A percentile compares a stretch with the other conserved stretches of the same genome.
Evolutionary conservation across 2,329 filamentous ascomycete species (phyloP).

Genomic region (Cercospora sojina): DNA sequence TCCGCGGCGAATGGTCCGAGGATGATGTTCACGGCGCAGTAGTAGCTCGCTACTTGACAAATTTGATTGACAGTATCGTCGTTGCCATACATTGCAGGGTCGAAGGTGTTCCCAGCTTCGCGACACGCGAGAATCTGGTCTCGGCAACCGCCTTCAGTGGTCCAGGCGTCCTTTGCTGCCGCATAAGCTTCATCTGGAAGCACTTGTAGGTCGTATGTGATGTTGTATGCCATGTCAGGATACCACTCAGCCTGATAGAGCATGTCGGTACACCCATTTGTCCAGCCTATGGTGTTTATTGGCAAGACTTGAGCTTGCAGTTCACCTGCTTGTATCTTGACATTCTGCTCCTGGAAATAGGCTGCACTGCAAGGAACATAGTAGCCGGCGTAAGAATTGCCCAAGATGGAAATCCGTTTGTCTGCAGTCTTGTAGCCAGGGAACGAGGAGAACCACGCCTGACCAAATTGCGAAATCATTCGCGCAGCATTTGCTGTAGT

Average conservation of each 20-base stretch:
- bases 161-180: slow-evolving; percentile 44
- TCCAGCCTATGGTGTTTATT: slow-evolving; percentile 62
- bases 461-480: slow-evolving; percentile 63
- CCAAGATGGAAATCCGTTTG: slow-evolving; percentile 25
- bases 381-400: slow-evolving; percentile 50
- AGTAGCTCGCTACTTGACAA: slow-evolving; percentile 40
- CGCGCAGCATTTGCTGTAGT: slow-evolving; percentile 25
- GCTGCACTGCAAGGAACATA: slow-evolving; percentile 64
- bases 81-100: slow-evolving; percentile 49
- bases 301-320: slow-evolving; percentile 50
- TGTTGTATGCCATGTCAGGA: slow-evolving; percentile 58
- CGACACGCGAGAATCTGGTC: slow-evolving; percentile 53
- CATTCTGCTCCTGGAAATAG: slow-evolving; percentile 60
- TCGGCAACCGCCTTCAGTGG: slow-evolving; percentile 51
- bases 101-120: slow-evolving; percentile 46
- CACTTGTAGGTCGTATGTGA: slow-evolving; percentile 62
- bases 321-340: slow-evolving; percentile 44
- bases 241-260: slow-evolving; percentile 58
- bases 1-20: slow-evolving; percentile 13
- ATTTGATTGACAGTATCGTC: slow-evolving; percentile 41
- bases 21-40: slow-evolving; percentile 22
- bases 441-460: slow-evolving; percentile 46
- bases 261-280: slow-evolving; percentile 69
- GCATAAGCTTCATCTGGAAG: slow-evolving; percentile 50
- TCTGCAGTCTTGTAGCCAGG: slow-evolving; percentile 23